Conservation (phyloP, 768 basidiomycete species). For the Russula abietina region DNA sequence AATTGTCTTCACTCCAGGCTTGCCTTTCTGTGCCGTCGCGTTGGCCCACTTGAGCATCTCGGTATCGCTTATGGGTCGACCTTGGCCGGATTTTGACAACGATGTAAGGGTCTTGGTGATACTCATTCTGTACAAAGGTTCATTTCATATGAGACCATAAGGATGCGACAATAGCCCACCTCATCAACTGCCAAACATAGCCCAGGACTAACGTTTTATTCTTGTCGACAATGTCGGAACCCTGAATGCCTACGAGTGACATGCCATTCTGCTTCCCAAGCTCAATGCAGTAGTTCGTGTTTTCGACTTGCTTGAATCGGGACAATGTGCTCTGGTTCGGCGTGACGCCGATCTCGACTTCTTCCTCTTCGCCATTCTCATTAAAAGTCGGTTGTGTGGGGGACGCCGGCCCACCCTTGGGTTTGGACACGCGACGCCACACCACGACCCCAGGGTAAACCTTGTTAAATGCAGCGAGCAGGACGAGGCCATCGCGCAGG, state of each 20-base stretch:
- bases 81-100: constrained; percentile 60
- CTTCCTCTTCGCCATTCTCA: constrained; percentile 57
- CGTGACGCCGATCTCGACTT: constrained; percentile 75
- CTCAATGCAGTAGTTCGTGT: constrained; percentile 94
- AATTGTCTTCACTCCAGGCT: constrained; percentile 55
- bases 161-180: constrained; percentile 41
- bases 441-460: constrained; percentile 86
- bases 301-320: constrained; percentile 96
- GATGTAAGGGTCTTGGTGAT: constrained; percentile 85
- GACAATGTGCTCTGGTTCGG: constrained; percentile 82
- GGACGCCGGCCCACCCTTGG: constrained; percentile 56
- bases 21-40: constrained; percentile 69
- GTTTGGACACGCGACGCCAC: constrained; percentile 95
- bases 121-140: constrained; percentile 50
- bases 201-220: constrained; percentile 88
- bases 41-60: constrained; percentile 98
- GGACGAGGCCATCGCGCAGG: constrained; percentile 82
- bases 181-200: constrained; percentile 97
- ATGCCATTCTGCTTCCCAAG: constrained; percentile 89
- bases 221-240: constrained; percentile 96
- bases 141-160: neutral
- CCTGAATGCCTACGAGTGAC: constrained; percentile 96
- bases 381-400: constrained; percentile 27
- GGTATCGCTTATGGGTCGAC: constrained; percentile 80
- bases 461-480: constrained; percentile 96